Evolutionary conservation across 805 yeast genomes (phyloP), one percentile per base, ranked within the genome.

Genomic region (Saccharomycopsis fodiens): DNA sequence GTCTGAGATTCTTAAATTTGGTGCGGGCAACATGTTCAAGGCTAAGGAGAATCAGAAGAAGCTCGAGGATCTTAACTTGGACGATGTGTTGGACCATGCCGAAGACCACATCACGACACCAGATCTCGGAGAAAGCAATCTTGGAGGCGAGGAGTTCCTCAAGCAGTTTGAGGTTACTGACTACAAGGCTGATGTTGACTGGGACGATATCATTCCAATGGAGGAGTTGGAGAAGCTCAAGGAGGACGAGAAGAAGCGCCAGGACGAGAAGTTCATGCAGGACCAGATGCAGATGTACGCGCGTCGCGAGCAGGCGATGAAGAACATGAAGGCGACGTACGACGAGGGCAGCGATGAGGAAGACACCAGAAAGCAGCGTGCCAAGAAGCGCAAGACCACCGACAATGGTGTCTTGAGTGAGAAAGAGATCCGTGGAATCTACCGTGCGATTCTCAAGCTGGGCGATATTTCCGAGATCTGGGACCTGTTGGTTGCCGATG

Each of bases 161-260:
- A 87, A 79, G 59, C 99, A 93, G 65, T 93, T 93, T 62, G 98
- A 93, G 65, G 98, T 93, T 44, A 93, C 99, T 0, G 98, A 93
- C 61, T 94, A 89, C 63, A 93, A 93, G 67, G 97, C 98, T 1
- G 96, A 91, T 62, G 88, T 91, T 51, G 94, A 88, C 53, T 93
- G 99, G 99, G 97, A 93, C 67, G 99, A 93, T 63, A 93, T 93
- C 55, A 93, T 93, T 57, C 99, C 99, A 0, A 89, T 86, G 53
- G 95, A 85, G 38, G 98, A 93, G 62, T 70, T 94, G 52, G 74
- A 79, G 50, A 86, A 84, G 60, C 72, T 93, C 56, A 93, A 93
- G 61, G 95, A 85, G 53, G 95, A 88, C 46, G 98, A 93, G 60
- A 81, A 83, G 70, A 82, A 79, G 60, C 74, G 84, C 42, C 75